phyloP scores from a whole-genome alignment of 2,329 filamentous ascomycete species.

The Pseudogymnoascus sp. region DNA sequence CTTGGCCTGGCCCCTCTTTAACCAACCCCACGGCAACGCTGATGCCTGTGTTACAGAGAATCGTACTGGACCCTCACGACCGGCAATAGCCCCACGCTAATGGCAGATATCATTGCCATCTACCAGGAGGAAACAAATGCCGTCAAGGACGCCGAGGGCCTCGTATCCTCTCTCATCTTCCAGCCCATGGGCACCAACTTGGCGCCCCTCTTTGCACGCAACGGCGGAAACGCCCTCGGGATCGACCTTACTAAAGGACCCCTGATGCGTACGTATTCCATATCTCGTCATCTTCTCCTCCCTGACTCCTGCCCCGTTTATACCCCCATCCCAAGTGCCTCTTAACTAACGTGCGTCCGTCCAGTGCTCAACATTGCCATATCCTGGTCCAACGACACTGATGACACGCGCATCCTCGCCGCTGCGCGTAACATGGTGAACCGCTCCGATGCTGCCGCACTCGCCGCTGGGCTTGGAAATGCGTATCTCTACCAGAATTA shows the following conservation, averaged over 20 bases:
- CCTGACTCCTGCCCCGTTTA: constrained; percentile 18
- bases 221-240: constrained; percentile 25
- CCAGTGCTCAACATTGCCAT: constrained; percentile 19
- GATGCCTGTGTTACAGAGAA: constrained; percentile 9
- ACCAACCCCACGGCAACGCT: not conserved
- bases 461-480: constrained; percentile 27
- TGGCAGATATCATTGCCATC: constrained; percentile 17
- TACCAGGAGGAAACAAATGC: constrained; percentile 16
- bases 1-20: not conserved
- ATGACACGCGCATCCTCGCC: constrained; percentile 29
- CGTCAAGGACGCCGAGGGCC: constrained; percentile 12
- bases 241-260: constrained; percentile 14
- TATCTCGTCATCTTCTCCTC: constrained; percentile 19
- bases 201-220: constrained; percentile 28
- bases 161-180: constrained; percentile 19
- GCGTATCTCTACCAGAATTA: constrained; percentile 36
- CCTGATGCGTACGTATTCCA: constrained; percentile 11
- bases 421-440: constrained; percentile 23
- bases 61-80: constrained; percentile 12
- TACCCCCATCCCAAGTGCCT: constrained; percentile 14
- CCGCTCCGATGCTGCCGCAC: constrained; percentile 23
- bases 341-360: constrained; percentile 8
- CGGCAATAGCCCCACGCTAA: constrained; percentile 12
- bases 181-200: constrained; percentile 35
- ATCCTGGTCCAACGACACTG: constrained; percentile 24